Conservation (phyloP, 1,139 yeast species). For the Groenewaldozyma auringiensis region DNA sequence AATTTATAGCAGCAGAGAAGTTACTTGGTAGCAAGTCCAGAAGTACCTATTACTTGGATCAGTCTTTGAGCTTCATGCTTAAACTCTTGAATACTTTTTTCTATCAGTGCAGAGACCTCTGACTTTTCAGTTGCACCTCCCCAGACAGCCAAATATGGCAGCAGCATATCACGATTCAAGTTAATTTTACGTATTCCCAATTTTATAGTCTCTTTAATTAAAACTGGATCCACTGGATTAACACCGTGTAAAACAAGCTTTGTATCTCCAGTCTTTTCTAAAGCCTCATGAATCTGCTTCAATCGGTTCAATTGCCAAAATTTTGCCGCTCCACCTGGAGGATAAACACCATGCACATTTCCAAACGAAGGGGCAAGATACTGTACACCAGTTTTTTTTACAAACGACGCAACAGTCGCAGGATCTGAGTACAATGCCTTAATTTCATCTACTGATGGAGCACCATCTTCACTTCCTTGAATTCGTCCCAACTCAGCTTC, state of each 20-base stretch:
- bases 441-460: slow-evolving; percentile 21
- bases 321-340: slow-evolving; percentile 24
- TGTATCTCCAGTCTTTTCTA: slow-evolving; percentile 9
- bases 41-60: slow-evolving; percentile 15
- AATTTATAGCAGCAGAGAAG: background rate
- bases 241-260: slow-evolving; percentile 22
- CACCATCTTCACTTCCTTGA: slow-evolving; percentile 27
- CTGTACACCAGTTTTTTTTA: slow-evolving; percentile 23
- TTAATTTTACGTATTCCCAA: slow-evolving; percentile 23
- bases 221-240: slow-evolving; percentile 14
- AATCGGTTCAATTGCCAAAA: slow-evolving; percentile 23
- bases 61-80: slow-evolving; percentile 16
- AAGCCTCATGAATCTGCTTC: slow-evolving; percentile 14
- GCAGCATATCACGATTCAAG: slow-evolving; percentile 19
- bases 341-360: slow-evolving; percentile 26
- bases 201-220: slow-evolving; percentile 15
- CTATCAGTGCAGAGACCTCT: slow-evolving; percentile 19
- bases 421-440: slow-evolving; percentile 26
- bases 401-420: slow-evolving; percentile 21
- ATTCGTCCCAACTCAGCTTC: slow-evolving; percentile 29
- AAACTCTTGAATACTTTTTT: slow-evolving; percentile 16
- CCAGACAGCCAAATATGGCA: slow-evolving; percentile 14
- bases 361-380: slow-evolving; percentile 27
- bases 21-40: slow-evolving; percentile 13
- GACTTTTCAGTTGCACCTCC: slow-evolving; percentile 10